Base-by-base conservation (phyloP, 2,329 filamentous ascomycete genomes). In the Kalaharituber pfeilii region DNA sequence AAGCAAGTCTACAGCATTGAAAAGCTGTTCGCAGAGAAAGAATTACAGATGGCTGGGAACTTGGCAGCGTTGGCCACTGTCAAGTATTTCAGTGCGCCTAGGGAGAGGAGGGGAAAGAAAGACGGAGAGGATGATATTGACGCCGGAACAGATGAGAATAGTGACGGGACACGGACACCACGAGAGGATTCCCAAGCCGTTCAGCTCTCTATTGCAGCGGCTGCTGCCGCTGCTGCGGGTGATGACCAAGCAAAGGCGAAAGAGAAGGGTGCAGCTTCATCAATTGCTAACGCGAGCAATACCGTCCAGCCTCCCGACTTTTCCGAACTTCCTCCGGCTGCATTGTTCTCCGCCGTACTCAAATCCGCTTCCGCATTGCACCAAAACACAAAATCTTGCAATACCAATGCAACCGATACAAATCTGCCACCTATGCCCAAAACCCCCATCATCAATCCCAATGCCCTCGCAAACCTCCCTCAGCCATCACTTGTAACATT, bases 1-100 rank as follows among this genome's bases (percentile, higher is more conserved):
- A 76, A 76, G 64, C 74, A 78, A 62, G 73, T 76, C 18, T 78
- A 68, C 20, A 63, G 76, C 64, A 76, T 83, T 56, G 79, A 82
- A 62, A 82, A 82, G 69, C 74, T 83, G 36, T 83, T 83, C 51
- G 82, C 79, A 0, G 80, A 83, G 62, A 82, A 80, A 66, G 80
- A 83, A 67, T 71, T 83, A 27, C 73, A 75, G 4, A 74, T 82
- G 70, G 77, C 77, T 26, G 81, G 81, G 65, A 81, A 81, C 56
- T 69, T 72, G 4, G 76, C 80, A 4, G 78, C 79, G 27, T 62
- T 80, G 20, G 78, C 78, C 1, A 74, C 80, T 3, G 56, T 60
- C 2, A 50, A 54, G 20, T 59, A 60, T 25, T 60, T 60, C 28
- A 57, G 56, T 2, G 59, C 58, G 30, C 45, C 53, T 25, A 50